A percentile compares a stretch with the other conserved stretches of the same genome.
Conservation (phyloP, 2,329 filamentous ascomycete genomes). For the Chrysoporthe deuterocubensis region DNA sequence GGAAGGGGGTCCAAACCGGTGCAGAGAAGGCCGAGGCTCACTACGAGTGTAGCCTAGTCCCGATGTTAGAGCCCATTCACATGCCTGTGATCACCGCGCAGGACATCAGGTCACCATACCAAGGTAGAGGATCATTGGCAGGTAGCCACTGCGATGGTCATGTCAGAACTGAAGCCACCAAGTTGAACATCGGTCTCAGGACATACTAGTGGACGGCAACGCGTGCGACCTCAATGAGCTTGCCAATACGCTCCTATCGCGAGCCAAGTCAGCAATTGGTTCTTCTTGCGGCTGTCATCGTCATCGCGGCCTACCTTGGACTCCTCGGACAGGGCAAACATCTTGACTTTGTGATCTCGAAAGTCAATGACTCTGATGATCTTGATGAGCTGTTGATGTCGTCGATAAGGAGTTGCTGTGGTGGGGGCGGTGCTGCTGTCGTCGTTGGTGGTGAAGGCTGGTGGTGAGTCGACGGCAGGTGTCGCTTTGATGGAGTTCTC, state of each 20-base stretch:
- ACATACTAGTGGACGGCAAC: conserved; percentile 94
- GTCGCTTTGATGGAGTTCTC: conserved; percentile 23
- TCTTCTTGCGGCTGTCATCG: not conserved
- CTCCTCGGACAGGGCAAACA: conserved; percentile 85
- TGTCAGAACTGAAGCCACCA: conserved; percentile 40
- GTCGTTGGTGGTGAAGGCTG: conserved; percentile 15
- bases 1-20: conserved; percentile 20
- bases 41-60: conserved; percentile 85
- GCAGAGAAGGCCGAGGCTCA: conserved; percentile 77
- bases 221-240: conserved; percentile 92
- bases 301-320: conserved; percentile 71
- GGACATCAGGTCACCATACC: conserved; percentile 57
- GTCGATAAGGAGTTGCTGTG: conserved; percentile 1
- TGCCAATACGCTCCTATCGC: conserved; percentile 89
- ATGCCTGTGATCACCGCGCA: conserved; percentile 15
- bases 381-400: not conserved
- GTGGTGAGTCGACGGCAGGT: conserved; percentile 6
- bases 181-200: not conserved
- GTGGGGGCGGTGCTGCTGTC: not conserved
- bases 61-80: conserved; percentile 27
- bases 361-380: not conserved
- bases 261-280: conserved; percentile 12
- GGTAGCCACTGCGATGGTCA: conserved; percentile 72
- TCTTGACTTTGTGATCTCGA: conserved; percentile 39
- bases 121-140: conserved; percentile 95